Conservation (phyloP, 2,329 filamentous ascomycete species). For the Fusarium armeniacum region DNA sequence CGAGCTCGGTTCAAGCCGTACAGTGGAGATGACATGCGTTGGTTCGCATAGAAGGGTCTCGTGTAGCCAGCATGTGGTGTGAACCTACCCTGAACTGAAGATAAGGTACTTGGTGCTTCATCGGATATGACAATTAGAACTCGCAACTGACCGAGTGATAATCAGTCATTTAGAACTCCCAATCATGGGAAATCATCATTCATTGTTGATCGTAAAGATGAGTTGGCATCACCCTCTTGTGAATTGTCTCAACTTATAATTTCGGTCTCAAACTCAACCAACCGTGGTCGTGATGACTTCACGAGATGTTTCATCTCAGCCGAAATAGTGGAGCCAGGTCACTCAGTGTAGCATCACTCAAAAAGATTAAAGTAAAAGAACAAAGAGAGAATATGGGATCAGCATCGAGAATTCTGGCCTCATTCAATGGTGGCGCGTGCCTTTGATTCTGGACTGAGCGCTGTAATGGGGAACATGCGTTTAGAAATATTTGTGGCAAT, state of each 20-base stretch:
- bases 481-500: neutral
- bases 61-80: neutral
- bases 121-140: neutral
- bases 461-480: slow-evolving; percentile 1
- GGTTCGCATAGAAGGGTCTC: neutral
- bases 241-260: slow-evolving; percentile 2
- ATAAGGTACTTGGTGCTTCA: neutral
- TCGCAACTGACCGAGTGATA: neutral
- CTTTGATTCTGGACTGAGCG: neutral
- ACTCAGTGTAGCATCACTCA: slow-evolving; percentile 3
- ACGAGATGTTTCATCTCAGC: slow-evolving; percentile 4
- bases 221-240: neutral
- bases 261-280: neutral
- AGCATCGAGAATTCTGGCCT: slow-evolving; percentile 15
- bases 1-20: neutral
- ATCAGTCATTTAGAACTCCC: neutral
- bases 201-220: neutral
- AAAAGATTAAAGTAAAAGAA: slow-evolving; percentile 14
- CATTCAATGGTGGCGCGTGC: neutral
- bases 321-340: slow-evolving; percentile 16
- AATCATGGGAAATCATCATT: slow-evolving; percentile 6
- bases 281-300: slow-evolving; percentile 20
- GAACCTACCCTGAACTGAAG: neutral
- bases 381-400: slow-evolving; percentile 7
- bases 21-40: neutral